Conservation (phyloP, 2,329 filamentous ascomycete species). For the Penicillium expansum region DNA sequence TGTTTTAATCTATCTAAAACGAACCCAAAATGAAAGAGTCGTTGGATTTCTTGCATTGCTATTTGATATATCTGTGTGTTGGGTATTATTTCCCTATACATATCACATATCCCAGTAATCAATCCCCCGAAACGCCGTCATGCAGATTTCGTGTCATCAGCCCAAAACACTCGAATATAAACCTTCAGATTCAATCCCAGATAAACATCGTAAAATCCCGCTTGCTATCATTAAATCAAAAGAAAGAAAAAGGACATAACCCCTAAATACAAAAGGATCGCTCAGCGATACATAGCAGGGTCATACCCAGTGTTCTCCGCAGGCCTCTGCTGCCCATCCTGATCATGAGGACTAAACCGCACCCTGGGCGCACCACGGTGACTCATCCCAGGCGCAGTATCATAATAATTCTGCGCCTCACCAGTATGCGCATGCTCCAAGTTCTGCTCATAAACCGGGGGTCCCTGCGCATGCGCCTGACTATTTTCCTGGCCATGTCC, state of each 20-base stretch:
- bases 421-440: conserved; percentile 25
- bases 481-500: not conserved
- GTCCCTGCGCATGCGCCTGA: conserved; percentile 1
- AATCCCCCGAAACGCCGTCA: conserved; percentile 4
- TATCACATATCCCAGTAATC: conserved; percentile 3
- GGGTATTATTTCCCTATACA: not conserved
- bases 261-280: not conserved
- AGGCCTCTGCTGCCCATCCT: conserved; percentile 24
- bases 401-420: conserved; percentile 31
- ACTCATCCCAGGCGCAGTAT: conserved; percentile 22
- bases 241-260: not conserved
- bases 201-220: not conserved
- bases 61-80: not conserved
- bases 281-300: conserved; percentile 32
- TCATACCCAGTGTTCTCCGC: conserved; percentile 39
- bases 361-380: conserved; percentile 18
- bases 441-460: conserved; percentile 3
- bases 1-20: conserved; percentile 13
- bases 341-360: conserved; percentile 24
- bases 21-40: conserved; percentile 10
- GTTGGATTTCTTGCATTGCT: conserved; percentile 1
- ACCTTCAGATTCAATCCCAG: not conserved
- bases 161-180: not conserved
- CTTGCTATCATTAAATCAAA: not conserved
- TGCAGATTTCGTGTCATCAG: not conserved